A percentile compares a stretch with the other conserved stretches of the same genome.
phyloP scores from a whole-genome alignment of 2,329 filamentous ascomycete species.

The Curvularia sp. region DNA sequence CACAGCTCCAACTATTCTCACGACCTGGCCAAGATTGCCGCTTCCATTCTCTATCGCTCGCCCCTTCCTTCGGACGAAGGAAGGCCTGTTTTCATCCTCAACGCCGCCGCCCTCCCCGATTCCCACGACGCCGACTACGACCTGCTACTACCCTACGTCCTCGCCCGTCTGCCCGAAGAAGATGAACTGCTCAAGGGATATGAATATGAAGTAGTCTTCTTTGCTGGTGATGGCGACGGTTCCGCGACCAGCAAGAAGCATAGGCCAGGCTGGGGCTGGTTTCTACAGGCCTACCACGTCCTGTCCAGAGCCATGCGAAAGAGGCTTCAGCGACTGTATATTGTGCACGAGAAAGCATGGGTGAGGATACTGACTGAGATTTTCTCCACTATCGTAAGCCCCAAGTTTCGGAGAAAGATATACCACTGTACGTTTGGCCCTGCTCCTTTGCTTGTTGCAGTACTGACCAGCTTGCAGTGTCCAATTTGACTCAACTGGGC shows the following conservation, averaged over 20 bases:
- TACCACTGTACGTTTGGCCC: conserved; percentile 56
- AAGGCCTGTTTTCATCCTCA: conserved; percentile 62
- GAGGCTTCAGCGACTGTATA: conserved; percentile 62
- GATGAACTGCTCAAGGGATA: conserved; percentile 61
- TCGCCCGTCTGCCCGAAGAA: conserved; percentile 61
- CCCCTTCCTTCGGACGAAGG: conserved; percentile 59
- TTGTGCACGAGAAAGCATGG: conserved; percentile 65
- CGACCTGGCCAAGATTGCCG: conserved; percentile 57
- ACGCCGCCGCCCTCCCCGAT: conserved; percentile 64
- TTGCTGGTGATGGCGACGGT: conserved; percentile 60
- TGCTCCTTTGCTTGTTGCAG: not conserved
- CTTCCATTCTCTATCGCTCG: conserved; percentile 62
- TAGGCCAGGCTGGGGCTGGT: conserved; percentile 62
- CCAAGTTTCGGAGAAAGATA: conserved; percentile 65
- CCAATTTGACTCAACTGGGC: conserved; percentile 58
- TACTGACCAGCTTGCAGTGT: conserved; percentile 49
- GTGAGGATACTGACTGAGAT: conserved; percentile 63
- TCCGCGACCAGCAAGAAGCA: conserved; percentile 56
- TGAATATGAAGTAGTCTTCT: conserved; percentile 65
- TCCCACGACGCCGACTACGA: conserved; percentile 62
- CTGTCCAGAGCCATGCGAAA: conserved; percentile 62
- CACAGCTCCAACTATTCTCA: conserved; percentile 57
- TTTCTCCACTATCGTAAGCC: conserved; percentile 63
- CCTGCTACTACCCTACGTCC: conserved; percentile 61
- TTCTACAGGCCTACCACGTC: conserved; percentile 64